A percentile compares a stretch with the other conserved stretches of the same genome.
phyloP scores from a whole-genome alignment of 805 yeast species.

The Sugiyamaella qingdaonensis region DNA sequence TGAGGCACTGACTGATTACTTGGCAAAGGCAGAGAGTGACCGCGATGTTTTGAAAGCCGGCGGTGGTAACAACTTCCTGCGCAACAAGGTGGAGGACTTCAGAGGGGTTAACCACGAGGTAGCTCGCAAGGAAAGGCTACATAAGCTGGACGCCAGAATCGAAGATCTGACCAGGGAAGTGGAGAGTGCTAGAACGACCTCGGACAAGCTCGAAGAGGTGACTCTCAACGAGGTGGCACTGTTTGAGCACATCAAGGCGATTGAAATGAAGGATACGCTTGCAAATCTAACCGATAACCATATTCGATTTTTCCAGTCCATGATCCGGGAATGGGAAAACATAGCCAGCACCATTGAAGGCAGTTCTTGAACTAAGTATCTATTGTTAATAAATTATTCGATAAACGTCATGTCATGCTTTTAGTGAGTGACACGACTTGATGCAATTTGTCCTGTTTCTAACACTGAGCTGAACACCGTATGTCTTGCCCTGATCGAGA shows the following conservation, averaged over 20 bases:
- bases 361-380: not conserved
- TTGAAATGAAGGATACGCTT: constrained; percentile 70
- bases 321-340: constrained; percentile 64
- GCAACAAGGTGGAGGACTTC: constrained; percentile 56
- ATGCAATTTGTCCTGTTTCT: not conserved
- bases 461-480: no score
- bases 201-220: constrained; percentile 53
- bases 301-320: constrained; percentile 62
- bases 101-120: constrained; percentile 60
- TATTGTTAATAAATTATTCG: not conserved
- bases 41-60: constrained; percentile 51
- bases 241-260: constrained; percentile 76
- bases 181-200: constrained; percentile 45
- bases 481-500: no score
- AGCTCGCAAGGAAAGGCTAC: constrained; percentile 48
- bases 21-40: constrained; percentile 66
- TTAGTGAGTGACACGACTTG: not conserved
- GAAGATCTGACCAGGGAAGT: constrained; percentile 48
- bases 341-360: constrained; percentile 5
- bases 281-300: constrained; percentile 71
- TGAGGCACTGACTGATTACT: constrained; percentile 78
- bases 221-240: constrained; percentile 53
- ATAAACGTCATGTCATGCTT: no score
- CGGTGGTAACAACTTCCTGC: constrained; percentile 47
- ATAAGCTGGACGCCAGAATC: constrained; percentile 47